phyloP scores from a whole-genome alignment of 2,329 filamentous ascomycete species.

The Aspergillus ruber region DNA sequence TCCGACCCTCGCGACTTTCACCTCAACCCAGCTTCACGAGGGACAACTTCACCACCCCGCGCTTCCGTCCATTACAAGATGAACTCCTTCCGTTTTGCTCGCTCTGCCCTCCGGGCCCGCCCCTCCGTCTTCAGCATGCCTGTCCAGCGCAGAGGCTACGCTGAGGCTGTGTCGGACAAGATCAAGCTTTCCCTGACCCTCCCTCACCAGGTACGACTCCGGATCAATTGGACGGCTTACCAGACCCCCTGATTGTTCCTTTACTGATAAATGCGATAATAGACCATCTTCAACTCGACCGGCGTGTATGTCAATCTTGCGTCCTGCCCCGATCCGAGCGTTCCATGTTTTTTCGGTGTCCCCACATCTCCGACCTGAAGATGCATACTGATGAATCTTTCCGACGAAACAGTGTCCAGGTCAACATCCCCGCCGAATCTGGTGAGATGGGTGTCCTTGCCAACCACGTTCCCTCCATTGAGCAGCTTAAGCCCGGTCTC shows the following conservation, averaged over 20 bases:
- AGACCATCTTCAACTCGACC: slow-evolving; percentile 65
- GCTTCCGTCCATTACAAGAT: slow-evolving; percentile 48
- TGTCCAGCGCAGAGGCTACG: slow-evolving; percentile 83
- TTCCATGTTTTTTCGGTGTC: background rate
- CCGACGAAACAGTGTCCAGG: slow-evolving; percentile 68
- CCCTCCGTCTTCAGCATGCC: slow-evolving; percentile 67
- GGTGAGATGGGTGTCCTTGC: slow-evolving; percentile 99
- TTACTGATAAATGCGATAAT: slow-evolving; percentile 11
- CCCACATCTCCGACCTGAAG: slow-evolving; percentile 5
- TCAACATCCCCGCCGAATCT: slow-evolving; percentile 96
- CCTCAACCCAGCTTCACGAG: slow-evolving; percentile 29
- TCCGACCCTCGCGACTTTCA: slow-evolving; percentile 34
- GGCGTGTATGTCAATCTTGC: slow-evolving; percentile 55
- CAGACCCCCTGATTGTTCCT: background rate
- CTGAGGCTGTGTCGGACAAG: slow-evolving; percentile 80
- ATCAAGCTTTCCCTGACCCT: slow-evolving; percentile 98
- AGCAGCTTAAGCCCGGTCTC: slow-evolving; percentile 95
- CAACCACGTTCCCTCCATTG: slow-evolving; percentile 97
- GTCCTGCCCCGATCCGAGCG: slow-evolving; percentile 2
- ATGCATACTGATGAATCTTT: slow-evolving; percentile 52
- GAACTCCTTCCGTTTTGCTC: slow-evolving; percentile 91
- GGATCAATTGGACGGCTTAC: slow-evolving; percentile 7
- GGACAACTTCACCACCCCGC: slow-evolving; percentile 27
- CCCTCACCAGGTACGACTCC: slow-evolving; percentile 83
- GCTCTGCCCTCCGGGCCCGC: slow-evolving; percentile 77